Evolutionary conservation across 2,329 filamentous ascomycete genomes (phyloP).

Genomic region (Chlorencoelia australis): DNA sequence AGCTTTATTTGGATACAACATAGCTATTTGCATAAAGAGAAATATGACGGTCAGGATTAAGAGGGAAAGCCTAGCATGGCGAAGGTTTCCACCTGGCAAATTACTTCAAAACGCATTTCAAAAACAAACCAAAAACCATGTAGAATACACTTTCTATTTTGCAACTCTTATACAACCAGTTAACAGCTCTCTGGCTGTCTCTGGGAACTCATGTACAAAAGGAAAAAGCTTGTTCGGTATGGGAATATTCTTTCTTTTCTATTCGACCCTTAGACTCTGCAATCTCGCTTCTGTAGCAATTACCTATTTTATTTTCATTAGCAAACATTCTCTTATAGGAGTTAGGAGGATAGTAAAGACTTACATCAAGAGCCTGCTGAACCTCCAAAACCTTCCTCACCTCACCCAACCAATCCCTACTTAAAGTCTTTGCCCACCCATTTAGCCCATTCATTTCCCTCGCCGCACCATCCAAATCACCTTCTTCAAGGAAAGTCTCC

Average conservation of each 20-base stretch:
- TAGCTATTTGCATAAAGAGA: too few relatives aligned
- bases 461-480: conserved; percentile 81
- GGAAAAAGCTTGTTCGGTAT: too few relatives aligned
- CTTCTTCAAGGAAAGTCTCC: conserved; percentile 85
- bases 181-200: too few relatives aligned
- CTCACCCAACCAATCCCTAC: conserved; percentile 87
- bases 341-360: conserved; percentile 28
- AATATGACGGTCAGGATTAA: too few relatives aligned
- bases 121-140: too few relatives aligned
- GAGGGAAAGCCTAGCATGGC: too few relatives aligned
- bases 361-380: conserved; percentile 88
- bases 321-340: not conserved
- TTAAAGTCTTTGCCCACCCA: conserved; percentile 93
- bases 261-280: conserved; percentile 79
- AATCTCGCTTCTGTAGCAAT: conserved; percentile 85
- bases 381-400: conserved; percentile 89
- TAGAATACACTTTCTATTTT: too few relatives aligned
- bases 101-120: too few relatives aligned
- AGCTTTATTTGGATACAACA: too few relatives aligned
- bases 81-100: too few relatives aligned
- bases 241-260: conserved; percentile 19
- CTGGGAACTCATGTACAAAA: conserved; percentile 21
- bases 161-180: too few relatives aligned
- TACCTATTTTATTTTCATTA: conserved; percentile 47
- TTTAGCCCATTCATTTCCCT: conserved; percentile 88